phyloP scores from a whole-genome alignment of 2,329 filamentous ascomycete species.

The Claviceps arundinis region DNA sequence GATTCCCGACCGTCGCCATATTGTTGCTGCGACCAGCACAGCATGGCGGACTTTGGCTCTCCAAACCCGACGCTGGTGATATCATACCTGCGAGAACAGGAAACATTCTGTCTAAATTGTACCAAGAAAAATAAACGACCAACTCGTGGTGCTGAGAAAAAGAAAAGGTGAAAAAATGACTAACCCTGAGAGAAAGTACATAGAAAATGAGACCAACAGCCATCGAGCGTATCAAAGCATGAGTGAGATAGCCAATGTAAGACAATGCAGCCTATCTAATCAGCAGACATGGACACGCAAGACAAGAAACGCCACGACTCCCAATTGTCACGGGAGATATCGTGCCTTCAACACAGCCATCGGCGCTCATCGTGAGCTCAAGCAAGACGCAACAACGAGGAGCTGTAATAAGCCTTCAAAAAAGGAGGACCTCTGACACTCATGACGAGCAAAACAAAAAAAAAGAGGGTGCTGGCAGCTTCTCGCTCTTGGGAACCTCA shows the following conservation, averaged over 20 bases:
- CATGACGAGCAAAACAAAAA: no score
- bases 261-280: no score
- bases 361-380: background rate
- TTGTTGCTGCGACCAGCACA: conserved; percentile 1
- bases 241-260: no score
- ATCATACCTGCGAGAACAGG: background rate
- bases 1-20: conserved; percentile 2
- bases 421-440: no score
- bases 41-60: background rate
- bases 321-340: no score
- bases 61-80: background rate
- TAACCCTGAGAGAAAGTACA: no score
- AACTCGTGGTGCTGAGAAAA: background rate
- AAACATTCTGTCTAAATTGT: no score
- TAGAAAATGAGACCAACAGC: no score
- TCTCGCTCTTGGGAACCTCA: conserved; percentile 31
- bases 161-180: background rate
- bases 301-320: no score
- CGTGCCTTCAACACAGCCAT: background rate
- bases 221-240: no score
- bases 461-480: conserved; percentile 31
- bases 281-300: no score
- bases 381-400: background rate
- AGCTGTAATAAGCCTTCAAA: conserved; percentile 26
- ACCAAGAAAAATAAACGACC: no score